Percentiles rank a stretch among this genome's conserved stretches.
Conservation (phyloP, 2,329 filamentous ascomycete species). For the Paecilomyces niveus region DNA sequence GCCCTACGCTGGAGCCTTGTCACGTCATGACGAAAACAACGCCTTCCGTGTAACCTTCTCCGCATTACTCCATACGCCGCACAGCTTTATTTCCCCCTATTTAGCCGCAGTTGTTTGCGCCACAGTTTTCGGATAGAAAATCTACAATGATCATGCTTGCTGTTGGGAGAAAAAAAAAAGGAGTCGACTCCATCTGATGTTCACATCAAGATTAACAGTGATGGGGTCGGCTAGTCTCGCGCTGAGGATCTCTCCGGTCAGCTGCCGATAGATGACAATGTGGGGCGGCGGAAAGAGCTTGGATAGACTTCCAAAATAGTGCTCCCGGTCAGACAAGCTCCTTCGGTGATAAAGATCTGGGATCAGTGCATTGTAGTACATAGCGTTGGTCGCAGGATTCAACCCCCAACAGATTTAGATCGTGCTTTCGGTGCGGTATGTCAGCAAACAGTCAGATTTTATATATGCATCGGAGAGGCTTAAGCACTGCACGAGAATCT, state of each 20-base stretch:
- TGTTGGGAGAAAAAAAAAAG: background rate
- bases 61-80: background rate
- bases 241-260: background rate
- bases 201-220: background rate
- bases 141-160: background rate
- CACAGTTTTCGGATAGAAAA: background rate
- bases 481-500: background rate
- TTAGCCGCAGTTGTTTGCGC: background rate
- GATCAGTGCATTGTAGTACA: background rate
- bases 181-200: background rate
- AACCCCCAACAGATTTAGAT: background rate
- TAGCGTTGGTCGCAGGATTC: background rate
- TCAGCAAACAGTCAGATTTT: background rate
- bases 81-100: background rate
- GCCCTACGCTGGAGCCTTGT: background rate
- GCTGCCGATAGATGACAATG: conserved; percentile 14
- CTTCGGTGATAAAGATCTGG: background rate
- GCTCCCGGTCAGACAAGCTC: conserved; percentile 19
- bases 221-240: background rate
- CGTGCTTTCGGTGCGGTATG: background rate
- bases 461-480: background rate
- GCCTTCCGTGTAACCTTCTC: background rate
- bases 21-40: conserved; percentile 1
- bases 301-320: conserved; percentile 24
- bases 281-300: conserved; percentile 17